A percentile compares a stretch with the other conserved stretches of the same genome.
phyloP scores from a whole-genome alignment of 2,329 filamentous ascomycete genomes.

The Penicillium paneum region DNA sequence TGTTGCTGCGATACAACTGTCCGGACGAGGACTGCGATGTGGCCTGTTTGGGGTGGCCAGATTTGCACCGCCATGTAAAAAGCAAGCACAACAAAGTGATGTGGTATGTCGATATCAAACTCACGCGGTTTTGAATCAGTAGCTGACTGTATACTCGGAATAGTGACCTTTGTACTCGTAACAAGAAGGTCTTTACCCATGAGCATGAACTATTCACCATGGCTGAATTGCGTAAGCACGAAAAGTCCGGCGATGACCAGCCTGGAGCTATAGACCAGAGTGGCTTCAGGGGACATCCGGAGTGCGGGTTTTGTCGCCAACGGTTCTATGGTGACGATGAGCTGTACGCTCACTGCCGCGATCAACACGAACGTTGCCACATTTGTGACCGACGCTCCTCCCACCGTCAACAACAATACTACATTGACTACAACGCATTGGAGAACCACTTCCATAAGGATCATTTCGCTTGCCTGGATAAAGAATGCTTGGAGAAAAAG shows the following conservation, averaged over 20 bases:
- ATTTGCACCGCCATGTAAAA: conserved; percentile 77
- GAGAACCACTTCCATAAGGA: conserved; percentile 84
- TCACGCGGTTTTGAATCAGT: conserved; percentile 3
- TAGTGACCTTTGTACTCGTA: conserved; percentile 80
- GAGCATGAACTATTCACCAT: conserved; percentile 90
- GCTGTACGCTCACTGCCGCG: conserved; percentile 86
- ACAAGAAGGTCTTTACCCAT: conserved; percentile 98
- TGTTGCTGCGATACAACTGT: conserved; percentile 91
- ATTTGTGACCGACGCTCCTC: conserved; percentile 73
- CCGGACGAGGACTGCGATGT: conserved; percentile 81
- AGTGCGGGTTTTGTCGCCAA: conserved; percentile 87
- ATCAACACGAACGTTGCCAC: conserved; percentile 92
- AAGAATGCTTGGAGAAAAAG: conserved; percentile 91
- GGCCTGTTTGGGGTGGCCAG: conserved; percentile 76
- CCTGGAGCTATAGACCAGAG: conserved; percentile 88
- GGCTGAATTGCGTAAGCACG: conserved; percentile 78
- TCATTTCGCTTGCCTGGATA: conserved; percentile 80
- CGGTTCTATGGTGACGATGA: conserved; percentile 97
- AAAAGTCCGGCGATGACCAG: conserved; percentile 84
- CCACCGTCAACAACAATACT: conserved; percentile 78
- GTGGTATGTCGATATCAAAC: conserved; percentile 53
- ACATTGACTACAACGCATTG: conserved; percentile 78
- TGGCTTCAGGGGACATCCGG: conserved; percentile 91
- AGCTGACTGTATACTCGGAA: conserved; percentile 8
- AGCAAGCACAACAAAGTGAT: conserved; percentile 79